Evolutionary conservation across 352 stramenopile genomes (phyloP), one percentile per base, ranked within the genome.

Genomic region (Phytophthora ramorum): DNA sequence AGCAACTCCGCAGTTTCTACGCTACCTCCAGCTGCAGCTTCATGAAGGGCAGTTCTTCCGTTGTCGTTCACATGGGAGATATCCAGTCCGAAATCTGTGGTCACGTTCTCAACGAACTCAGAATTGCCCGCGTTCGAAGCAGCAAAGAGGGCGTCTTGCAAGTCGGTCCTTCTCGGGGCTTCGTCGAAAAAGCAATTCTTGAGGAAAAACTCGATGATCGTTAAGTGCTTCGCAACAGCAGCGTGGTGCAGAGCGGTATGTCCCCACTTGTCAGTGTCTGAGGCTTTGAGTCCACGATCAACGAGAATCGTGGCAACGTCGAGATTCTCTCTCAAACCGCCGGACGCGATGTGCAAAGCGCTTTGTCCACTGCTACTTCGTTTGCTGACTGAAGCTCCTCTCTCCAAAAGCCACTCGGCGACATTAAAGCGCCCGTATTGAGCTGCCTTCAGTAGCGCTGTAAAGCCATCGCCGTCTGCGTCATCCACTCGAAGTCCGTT

Each of bases 231-330:
- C 7, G 32, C 35, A 26, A 48, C 22, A 47, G 4, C 38, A 37
- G 61, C 52, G 17, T 38, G 53, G 14, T 69, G 61, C 14, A 69
- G 30, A 17, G 53, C 49, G 4, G 49, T 57, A 32, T 57, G 22
- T 13, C 34, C 49, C 32, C 20, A 57, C 7, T 19, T 37, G n/a
- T 57, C 49, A 9, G 2, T 41, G 10, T 35, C 34, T 4, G 35
- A 57, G 7, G 30, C 10, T 22, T 46, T 9, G 28, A 57, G 49
- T 8, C 49, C 34, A 24, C 35, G 8, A 5, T 9, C 4, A 45
- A 45, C 14, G 34, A 57, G 26, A 47, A 46, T 19, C 7, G 47
- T 41, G 20, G 47, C 22, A 6, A 47, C 9, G 1, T 24, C 12
- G 6, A 46, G 7, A 34, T 57, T 20, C 6, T 37, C 49, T 41